Evolutionary conservation across 1,139 yeast species (phyloP).

Genomic region (Yamadazyma friedrichii): DNA sequence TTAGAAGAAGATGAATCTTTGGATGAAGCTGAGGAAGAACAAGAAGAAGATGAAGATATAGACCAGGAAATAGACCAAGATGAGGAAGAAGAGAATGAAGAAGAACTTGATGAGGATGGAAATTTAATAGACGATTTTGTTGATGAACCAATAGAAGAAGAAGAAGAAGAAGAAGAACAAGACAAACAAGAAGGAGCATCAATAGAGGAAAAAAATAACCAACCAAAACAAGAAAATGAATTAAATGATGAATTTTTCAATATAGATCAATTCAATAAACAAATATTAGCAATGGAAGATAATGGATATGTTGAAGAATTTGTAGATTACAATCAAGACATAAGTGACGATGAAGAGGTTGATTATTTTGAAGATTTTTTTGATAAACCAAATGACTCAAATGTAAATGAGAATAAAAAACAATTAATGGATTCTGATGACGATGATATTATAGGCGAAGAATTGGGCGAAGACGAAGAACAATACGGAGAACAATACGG

Average conservation of each 20-base stretch:
- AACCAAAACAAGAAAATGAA: slow-evolving; percentile 44
- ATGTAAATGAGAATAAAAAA: slow-evolving; percentile 13
- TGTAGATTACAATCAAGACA: slow-evolving; percentile 60
- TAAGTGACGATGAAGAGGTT: slow-evolving; percentile 63
- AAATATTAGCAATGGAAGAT: slow-evolving; percentile 62
- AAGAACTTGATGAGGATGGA: slow-evolving; percentile 17
- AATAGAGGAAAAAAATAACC: slow-evolving; percentile 13
- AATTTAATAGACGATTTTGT: slow-evolving; percentile 8
- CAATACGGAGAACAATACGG: slow-evolving; percentile 32
- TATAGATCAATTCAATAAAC: slow-evolving; percentile 81
- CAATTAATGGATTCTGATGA: slow-evolving; percentile 13
- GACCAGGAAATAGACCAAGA: slow-evolving; percentile 15
- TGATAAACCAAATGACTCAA: slow-evolving; percentile 43
- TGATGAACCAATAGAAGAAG: slow-evolving; percentile 17
- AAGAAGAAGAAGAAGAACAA: slow-evolving; percentile 19
- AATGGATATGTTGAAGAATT: slow-evolving; percentile 49
- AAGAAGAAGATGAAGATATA: slow-evolving; percentile 16
- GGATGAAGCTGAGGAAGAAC: slow-evolving; percentile 16
- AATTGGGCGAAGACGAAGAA: slow-evolving; percentile 27
- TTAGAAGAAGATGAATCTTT: slow-evolving; percentile 19
- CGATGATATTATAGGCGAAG: slow-evolving; percentile 32
- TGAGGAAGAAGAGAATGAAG: slow-evolving; percentile 14
- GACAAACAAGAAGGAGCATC: slow-evolving; percentile 18
- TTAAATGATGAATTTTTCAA: slow-evolving; percentile 84
- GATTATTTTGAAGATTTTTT: slow-evolving; percentile 75